phyloP scores from a whole-genome alignment of 768 basidiomycete species.

The Rhodosporidiobolus sp. region DNA sequence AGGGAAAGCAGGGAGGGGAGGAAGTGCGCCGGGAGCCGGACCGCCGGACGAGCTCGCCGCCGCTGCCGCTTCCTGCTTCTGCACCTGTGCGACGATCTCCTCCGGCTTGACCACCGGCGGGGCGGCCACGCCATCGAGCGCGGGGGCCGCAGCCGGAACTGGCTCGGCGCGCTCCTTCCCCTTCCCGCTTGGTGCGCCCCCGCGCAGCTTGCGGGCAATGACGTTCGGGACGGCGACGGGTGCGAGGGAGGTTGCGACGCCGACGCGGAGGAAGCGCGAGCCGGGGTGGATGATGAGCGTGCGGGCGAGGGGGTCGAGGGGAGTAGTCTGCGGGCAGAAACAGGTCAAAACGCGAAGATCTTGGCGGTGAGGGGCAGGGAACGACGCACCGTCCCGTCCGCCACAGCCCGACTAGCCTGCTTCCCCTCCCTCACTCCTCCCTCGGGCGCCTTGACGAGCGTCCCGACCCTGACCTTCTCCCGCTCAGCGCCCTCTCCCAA shows the following conservation, averaged over 20 bases:
- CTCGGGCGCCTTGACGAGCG: constrained; percentile 3
- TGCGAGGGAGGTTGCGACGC: constrained; percentile 37
- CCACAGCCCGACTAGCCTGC: not conserved
- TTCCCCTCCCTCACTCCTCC: not conserved
- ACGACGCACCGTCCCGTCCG: not conserved
- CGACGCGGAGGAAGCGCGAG: constrained; percentile 44
- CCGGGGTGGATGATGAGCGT: constrained; percentile 46
- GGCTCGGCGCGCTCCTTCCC: constrained; percentile 9
- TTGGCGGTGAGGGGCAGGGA: not conserved
- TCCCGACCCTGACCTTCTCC: constrained; percentile 8
- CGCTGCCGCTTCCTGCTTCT: too few relatives aligned
- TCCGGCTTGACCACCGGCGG: too few relatives aligned
- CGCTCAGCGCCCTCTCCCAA: not conserved
- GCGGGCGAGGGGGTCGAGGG: constrained; percentile 24
- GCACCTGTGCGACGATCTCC: too few relatives aligned
- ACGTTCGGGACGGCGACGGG: constrained; percentile 42
- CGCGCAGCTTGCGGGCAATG: constrained; percentile 39
- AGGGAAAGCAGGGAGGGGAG: too few relatives aligned
- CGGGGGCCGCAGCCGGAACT: not conserved
- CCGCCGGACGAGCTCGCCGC: too few relatives aligned
- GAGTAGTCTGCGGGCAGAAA: not conserved
- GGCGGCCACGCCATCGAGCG: not conserved
- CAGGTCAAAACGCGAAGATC: not conserved
- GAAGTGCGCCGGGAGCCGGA: too few relatives aligned
- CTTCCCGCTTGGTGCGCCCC: not conserved